Conservation (phyloP, 1,139 yeast genomes). For the Hyphopichia fennica region DNA sequence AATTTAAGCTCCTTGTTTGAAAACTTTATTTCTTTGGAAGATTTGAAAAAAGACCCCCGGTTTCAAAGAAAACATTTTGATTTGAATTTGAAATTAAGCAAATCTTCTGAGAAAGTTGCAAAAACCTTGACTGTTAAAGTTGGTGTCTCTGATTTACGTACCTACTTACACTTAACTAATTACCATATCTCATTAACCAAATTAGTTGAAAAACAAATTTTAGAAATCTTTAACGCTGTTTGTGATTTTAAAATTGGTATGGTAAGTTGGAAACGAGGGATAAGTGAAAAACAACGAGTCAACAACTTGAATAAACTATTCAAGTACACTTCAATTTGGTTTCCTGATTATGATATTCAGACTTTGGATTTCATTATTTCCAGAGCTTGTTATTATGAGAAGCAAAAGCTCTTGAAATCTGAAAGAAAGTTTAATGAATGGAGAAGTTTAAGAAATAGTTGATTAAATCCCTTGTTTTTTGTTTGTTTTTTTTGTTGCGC, state of each 20-base stretch:
- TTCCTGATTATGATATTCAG: constrained; percentile 42
- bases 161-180: constrained; percentile 11
- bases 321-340: constrained; percentile 40
- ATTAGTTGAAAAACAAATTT: constrained; percentile 47
- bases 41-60: too few relatives aligned
- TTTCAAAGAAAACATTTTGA: too few relatives aligned
- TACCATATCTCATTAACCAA: constrained; percentile 15
- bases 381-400: constrained; percentile 54
- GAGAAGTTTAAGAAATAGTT: background rate
- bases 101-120: too few relatives aligned
- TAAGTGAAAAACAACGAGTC: constrained; percentile 49
- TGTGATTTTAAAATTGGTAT: constrained; percentile 64
- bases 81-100: too few relatives aligned
- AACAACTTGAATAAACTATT: constrained; percentile 46
- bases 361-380: constrained; percentile 62
- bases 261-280: constrained; percentile 73
- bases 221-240: constrained; percentile 48
- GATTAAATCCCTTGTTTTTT: background rate
- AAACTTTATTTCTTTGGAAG: too few relatives aligned
- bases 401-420: background rate
- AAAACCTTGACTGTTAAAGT: constrained; percentile 11
- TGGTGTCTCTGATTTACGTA: constrained; percentile 13
- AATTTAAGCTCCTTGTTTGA: too few relatives aligned
- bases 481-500: too few relatives aligned
- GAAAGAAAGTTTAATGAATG: background rate